A percentile compares a stretch with the other conserved stretches of the same genome.
Evolutionary conservation across 1,284 basidiomycete genomes (phyloP).

Genomic region (Ustilago tritici): DNA sequence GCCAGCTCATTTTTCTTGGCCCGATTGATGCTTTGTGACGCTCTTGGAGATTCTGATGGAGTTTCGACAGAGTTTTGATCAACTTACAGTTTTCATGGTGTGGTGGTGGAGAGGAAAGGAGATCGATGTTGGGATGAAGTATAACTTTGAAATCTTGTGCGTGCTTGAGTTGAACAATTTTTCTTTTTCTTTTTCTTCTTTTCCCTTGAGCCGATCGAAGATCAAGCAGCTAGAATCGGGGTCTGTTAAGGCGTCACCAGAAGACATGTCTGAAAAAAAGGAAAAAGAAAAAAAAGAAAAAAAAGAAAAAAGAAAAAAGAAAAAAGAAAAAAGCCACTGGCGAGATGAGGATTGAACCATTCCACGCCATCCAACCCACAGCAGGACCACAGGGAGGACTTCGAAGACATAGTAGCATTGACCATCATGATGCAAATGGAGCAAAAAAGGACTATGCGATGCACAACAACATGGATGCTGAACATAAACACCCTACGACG

Average conservation of each 20-base stretch:
- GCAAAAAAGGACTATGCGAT: neutral
- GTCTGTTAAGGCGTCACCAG: too few relatives aligned
- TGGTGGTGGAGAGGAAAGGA: constrained; percentile 24
- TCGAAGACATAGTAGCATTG: neutral
- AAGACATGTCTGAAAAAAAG: too few relatives aligned
- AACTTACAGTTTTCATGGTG: constrained; percentile 9
- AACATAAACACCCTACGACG: neutral
- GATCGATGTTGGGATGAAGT: neutral
- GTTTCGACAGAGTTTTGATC: neutral
- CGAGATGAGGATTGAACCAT: too few relatives aligned
- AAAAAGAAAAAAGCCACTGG: neutral
- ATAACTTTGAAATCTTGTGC: neutral
- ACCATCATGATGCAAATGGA: neutral
- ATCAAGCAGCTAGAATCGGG: too few relatives aligned
- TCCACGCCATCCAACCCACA: too few relatives aligned
- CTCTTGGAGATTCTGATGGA: neutral
- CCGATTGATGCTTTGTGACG: too few relatives aligned
- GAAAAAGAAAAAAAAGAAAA: too few relatives aligned
- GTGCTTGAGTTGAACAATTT: neutral
- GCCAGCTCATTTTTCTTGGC: neutral
- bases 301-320: neutral
- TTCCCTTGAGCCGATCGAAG: neutral
- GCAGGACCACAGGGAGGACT: neutral
- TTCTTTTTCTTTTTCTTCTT: neutral
- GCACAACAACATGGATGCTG: neutral